Evolutionary conservation across 2,329 filamentous ascomycete species (phyloP).

Genomic region (Pyrenophora seminiperda): DNA sequence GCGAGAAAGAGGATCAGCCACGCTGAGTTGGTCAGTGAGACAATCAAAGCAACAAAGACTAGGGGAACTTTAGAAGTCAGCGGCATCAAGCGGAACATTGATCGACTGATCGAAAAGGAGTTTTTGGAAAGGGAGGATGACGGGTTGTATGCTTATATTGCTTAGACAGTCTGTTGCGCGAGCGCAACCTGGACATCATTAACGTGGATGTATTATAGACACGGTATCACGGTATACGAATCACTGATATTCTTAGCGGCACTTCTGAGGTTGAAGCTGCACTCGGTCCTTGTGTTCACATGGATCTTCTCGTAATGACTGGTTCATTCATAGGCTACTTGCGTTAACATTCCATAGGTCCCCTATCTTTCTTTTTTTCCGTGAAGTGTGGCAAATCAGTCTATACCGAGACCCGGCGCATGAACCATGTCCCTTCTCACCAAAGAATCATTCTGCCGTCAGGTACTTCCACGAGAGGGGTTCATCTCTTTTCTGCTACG

Average conservation of each 20-base stretch:
- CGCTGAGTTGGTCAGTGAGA: slow-evolving; percentile 84
- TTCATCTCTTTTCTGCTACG: slow-evolving; percentile 1
- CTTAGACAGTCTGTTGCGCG: slow-evolving; percentile 31
- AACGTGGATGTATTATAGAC: no score
- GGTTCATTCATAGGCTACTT: no score
- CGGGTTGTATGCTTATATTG: slow-evolving; percentile 54
- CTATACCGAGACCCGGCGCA: no score
- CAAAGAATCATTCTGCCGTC: slow-evolving; percentile 12
- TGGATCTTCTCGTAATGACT: no score
- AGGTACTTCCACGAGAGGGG: slow-evolving; percentile 8
- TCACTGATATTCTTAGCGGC: no score
- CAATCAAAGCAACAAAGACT: slow-evolving; percentile 86
- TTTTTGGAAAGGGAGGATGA: slow-evolving; percentile 47
- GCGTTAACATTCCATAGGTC: no score
- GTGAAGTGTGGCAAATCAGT: no score
- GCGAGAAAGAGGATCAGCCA: slow-evolving; percentile 85
- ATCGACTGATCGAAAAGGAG: slow-evolving; percentile 67
- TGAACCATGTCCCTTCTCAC: not conserved
- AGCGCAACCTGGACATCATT: not conserved
- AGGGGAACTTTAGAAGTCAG: slow-evolving; percentile 82
- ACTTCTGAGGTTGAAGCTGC: no score
- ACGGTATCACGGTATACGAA: no score
- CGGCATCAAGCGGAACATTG: slow-evolving; percentile 97
- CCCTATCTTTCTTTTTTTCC: no score
- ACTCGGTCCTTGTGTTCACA: no score